Conservation (phyloP, 2,329 filamentous ascomycete species). For the Aspergillus intermedius region DNA sequence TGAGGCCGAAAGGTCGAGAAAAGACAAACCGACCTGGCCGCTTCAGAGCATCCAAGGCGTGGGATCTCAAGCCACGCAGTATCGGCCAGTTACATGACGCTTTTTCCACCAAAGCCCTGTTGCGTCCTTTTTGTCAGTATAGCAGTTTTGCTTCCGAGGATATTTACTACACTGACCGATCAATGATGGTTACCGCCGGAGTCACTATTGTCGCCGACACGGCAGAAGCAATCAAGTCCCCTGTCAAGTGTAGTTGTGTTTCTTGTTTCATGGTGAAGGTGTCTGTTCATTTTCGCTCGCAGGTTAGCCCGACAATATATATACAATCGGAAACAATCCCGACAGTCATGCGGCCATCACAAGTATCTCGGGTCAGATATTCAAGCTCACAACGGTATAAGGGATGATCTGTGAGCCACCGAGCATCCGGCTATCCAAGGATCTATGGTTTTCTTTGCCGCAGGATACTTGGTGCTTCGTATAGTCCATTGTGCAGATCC, state of each 20-base stretch:
- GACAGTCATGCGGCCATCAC: too few relatives aligned
- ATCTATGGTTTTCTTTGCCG: too few relatives aligned
- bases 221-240: constrained; percentile 19
- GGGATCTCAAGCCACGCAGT: constrained; percentile 14
- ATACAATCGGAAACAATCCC: too few relatives aligned
- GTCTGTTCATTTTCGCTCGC: background rate
- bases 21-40: constrained; percentile 23
- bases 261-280: background rate
- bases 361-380: too few relatives aligned
- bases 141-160: background rate
- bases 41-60: constrained; percentile 15
- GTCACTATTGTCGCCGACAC: constrained; percentile 20
- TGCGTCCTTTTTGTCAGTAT: background rate
- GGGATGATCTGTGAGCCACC: too few relatives aligned
- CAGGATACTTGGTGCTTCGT: too few relatives aligned
- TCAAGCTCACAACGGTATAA: too few relatives aligned
- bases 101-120: constrained; percentile 22
- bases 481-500: too few relatives aligned
- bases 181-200: constrained; percentile 22
- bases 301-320: too few relatives aligned
- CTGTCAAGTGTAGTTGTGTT: constrained; percentile 9
- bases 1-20: constrained; percentile 32
- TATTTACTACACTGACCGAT: constrained; percentile 12
- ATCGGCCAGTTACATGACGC: constrained; percentile 17
- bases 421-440: too few relatives aligned